Evolutionary conservation across 495 filamentous ascomycete species (phyloP).

Genomic region (Letharia columbiana): DNA sequence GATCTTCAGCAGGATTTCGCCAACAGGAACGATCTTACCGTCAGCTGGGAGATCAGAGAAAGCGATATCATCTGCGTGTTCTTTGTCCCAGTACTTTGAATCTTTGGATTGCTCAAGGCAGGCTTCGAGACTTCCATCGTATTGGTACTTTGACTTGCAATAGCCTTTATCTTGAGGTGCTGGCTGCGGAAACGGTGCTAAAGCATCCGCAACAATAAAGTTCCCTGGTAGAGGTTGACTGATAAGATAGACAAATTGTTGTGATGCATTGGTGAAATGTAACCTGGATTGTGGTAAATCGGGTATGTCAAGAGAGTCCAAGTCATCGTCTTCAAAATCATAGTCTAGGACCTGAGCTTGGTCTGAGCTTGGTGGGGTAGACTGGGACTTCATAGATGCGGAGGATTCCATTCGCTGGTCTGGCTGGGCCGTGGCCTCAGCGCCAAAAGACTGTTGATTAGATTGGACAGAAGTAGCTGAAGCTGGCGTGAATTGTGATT

Average conservation of each 20-base stretch:
- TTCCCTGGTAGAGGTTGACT: conserved; percentile 23
- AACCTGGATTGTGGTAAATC: conserved; percentile 16
- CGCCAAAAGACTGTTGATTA: conserved; percentile 1
- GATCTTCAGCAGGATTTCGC: conserved; percentile 11
- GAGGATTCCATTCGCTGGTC: not conserved
- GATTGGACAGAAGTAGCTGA: not conserved
- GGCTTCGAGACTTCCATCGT: not conserved
- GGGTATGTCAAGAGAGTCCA: conserved; percentile 24
- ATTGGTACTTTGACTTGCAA: conserved; percentile 16
- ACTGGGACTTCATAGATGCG: conserved; percentile 6
- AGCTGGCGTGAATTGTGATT: conserved; percentile 1
- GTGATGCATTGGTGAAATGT: conserved; percentile 5
- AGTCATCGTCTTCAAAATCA: conserved; percentile 23
- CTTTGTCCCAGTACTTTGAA: conserved; percentile 13
- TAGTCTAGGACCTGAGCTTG: conserved; percentile 1
- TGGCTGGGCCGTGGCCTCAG: not conserved
- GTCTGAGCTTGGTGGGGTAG: not conserved
- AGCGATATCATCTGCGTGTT: conserved; percentile 17
- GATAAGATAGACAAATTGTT: conserved; percentile 11
- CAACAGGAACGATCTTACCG: conserved; percentile 12
- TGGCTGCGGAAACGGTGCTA: conserved; percentile 24
- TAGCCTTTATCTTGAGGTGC: conserved; percentile 18
- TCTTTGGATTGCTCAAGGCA: not conserved
- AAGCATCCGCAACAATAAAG: conserved; percentile 25
- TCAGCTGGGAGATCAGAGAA: conserved; percentile 8